These are phyloP conservation scores for Amanita thiersii DNA, from an alignment of 768 basidiomycete species.

Conservation along the genomic window DNA sequence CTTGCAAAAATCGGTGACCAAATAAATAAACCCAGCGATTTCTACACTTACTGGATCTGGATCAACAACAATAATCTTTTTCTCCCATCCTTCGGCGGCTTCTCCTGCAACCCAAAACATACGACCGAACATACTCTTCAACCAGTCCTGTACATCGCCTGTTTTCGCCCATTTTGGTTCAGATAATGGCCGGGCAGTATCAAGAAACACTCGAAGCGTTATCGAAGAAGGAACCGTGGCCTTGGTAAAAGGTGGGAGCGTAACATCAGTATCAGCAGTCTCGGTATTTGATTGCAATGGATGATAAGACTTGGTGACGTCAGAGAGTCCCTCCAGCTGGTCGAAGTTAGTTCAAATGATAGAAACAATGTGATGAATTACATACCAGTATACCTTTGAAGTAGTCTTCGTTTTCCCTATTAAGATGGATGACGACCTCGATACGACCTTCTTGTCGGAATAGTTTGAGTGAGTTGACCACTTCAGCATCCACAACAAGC, in stretches of 20 bases:
- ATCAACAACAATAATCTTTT: constrained; percentile 85
- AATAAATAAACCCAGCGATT: too few species aligned
- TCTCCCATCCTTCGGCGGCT: constrained; percentile 88
- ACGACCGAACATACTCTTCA: constrained; percentile 78
- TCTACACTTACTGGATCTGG: constrained; percentile 93
- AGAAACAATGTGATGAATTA: constrained; percentile 12
- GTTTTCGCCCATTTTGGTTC: constrained; percentile 97
- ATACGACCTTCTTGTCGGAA: constrained; percentile 79
- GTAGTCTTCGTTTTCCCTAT: constrained; percentile 43
- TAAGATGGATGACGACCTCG: constrained; percentile 64
- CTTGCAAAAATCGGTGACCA: constrained; percentile 33
- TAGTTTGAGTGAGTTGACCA: constrained; percentile 75
- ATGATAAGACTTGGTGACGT: constrained; percentile 62
- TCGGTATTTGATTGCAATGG: constrained; percentile 42
- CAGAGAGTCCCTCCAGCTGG: constrained; percentile 71
- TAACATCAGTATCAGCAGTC: constrained; percentile 40
- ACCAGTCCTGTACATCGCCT: constrained; percentile 92
- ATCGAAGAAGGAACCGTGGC: constrained; percentile 43
- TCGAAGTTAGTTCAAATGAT: constrained; percentile 11
- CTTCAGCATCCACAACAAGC: constrained; percentile 82
- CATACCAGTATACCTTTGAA: constrained; percentile 74
- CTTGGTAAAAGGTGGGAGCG: constrained; percentile 68
- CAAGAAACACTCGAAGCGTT: constrained; percentile 71
- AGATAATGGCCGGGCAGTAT: constrained; percentile 81
- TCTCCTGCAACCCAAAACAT: constrained; percentile 85